phyloP scores from a whole-genome alignment of 2,329 filamentous ascomycete genomes.

The Cladosporium sphaerospermum region DNA sequence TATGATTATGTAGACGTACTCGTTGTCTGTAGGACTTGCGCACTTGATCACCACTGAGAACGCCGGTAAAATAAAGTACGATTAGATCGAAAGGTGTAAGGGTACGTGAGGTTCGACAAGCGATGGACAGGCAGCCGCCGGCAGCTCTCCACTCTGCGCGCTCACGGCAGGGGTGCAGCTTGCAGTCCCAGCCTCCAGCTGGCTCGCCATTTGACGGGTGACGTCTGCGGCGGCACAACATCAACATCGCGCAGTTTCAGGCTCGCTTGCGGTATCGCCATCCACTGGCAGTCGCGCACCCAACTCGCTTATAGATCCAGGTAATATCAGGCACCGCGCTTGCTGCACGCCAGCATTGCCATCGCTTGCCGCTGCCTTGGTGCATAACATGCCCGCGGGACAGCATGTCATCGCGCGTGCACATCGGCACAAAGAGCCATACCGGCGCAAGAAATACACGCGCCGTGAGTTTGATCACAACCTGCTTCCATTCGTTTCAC shows the following conservation, averaged over 20 bases:
- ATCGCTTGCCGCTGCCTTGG: slow-evolving; percentile 1
- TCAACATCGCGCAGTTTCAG: background rate
- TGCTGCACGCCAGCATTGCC: background rate
- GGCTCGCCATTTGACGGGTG: background rate
- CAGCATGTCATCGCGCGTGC: slow-evolving; percentile 9
- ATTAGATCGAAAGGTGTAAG: no score
- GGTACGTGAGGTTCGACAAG: no score
- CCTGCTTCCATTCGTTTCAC: no score
- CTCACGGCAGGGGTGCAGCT: background rate
- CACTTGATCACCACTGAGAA: no score
- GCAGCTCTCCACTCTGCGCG: no score
- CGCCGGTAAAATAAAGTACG: no score
- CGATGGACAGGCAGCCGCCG: no score
- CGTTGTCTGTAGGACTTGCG: no score
- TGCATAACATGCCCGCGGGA: slow-evolving; percentile 5
- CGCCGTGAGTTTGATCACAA: no score
- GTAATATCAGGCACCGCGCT: background rate
- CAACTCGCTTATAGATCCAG: background rate
- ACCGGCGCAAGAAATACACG: no score
- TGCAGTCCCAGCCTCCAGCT: background rate
- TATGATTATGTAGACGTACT: no score
- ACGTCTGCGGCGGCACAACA: slow-evolving; percentile 5
- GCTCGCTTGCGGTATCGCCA: background rate
- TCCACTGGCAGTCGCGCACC: background rate
- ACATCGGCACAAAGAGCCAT: background rate